Conservation (phyloP, 2,329 filamentous ascomycete species). For the Fusarium circinatum region DNA sequence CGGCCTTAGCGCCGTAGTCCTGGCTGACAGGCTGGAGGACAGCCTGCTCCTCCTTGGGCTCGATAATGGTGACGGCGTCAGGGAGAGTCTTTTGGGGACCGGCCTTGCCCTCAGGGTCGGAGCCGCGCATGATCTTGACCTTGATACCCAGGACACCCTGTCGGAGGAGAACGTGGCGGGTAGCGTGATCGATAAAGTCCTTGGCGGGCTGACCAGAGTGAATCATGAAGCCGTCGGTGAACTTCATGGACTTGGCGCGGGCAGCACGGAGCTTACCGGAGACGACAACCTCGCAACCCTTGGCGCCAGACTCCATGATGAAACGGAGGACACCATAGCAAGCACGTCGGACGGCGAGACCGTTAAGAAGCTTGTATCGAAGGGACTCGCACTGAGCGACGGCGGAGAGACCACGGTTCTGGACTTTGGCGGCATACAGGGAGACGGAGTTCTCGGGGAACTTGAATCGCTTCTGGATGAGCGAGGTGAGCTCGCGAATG, state of each 20-base stretch:
- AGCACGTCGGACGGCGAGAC: constrained; percentile 96
- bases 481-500: constrained; percentile 99
- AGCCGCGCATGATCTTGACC: constrained; percentile 99
- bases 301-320: constrained; percentile 99
- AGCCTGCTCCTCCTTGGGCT: constrained; percentile 99
- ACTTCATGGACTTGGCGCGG: constrained; percentile 99
- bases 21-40: constrained; percentile 95
- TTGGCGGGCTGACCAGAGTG: constrained; percentile 99
- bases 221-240: constrained; percentile 99
- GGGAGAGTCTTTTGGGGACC: constrained; percentile 97
- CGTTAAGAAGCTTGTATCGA: constrained; percentile 99
- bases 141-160: constrained; percentile 99
- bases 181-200: constrained; percentile 99
- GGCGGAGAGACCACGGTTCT: constrained; percentile 99
- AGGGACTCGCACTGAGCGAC: constrained; percentile 99
- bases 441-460: constrained; percentile 99
- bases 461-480: constrained; percentile 99
- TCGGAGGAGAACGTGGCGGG: constrained; percentile 98
- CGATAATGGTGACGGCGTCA: constrained; percentile 98
- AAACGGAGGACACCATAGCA: constrained; percentile 99
- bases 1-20: constrained; percentile 97
- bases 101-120: constrained; percentile 98
- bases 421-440: constrained; percentile 99
- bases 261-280: constrained; percentile 99
- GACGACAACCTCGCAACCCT: constrained; percentile 99